Percentiles rank a stretch among this genome's conserved stretches.
phyloP scores from a whole-genome alignment of 192 early-diverging fungal genomes.

The Umbelopsis vinacea region DNA sequence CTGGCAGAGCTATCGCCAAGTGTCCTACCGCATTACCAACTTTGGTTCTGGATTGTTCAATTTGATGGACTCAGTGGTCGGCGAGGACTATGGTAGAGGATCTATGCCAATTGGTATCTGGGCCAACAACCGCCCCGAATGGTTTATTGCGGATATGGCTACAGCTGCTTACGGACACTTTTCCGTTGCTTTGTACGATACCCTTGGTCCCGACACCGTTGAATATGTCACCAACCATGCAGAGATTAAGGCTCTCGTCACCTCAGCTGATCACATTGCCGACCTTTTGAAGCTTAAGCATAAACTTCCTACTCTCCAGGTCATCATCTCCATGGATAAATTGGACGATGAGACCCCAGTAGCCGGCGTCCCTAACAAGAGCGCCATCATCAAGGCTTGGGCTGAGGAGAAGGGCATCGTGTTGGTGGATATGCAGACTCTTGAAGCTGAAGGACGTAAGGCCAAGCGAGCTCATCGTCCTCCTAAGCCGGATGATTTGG shows the following conservation, averaged over 20 bases:
- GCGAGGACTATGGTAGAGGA: slow-evolving; percentile 26
- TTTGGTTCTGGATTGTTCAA: slow-evolving; percentile 75
- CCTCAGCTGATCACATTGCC: slow-evolving; percentile 58
- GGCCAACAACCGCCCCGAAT: slow-evolving; percentile 77
- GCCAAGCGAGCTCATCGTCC: slow-evolving; percentile 56
- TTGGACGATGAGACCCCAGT: slow-evolving; percentile 50
- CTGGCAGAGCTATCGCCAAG: slow-evolving; percentile 75
- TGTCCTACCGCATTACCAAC: slow-evolving; percentile 59
- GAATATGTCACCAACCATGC: slow-evolving; percentile 88
- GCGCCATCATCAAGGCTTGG: slow-evolving; percentile 57
- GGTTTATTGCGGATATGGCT: slow-evolving; percentile 73
- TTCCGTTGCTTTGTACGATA: slow-evolving; percentile 87
- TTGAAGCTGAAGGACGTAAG: slow-evolving; percentile 65
- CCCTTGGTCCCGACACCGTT: slow-evolving; percentile 82
- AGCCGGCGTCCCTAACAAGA: slow-evolving; percentile 28
- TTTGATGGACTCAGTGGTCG: slow-evolving; percentile 51
- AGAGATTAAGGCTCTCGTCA: slow-evolving; percentile 73
- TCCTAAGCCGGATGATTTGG: slow-evolving; percentile 69
- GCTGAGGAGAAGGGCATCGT: slow-evolving; percentile 65
- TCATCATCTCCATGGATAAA: slow-evolving; percentile 76
- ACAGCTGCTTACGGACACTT: slow-evolving; percentile 66
- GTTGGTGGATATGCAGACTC: slow-evolving; percentile 59
- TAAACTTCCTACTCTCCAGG: slow-evolving; percentile 71
- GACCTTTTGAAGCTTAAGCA: slow-evolving; percentile 54
- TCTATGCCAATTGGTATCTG: slow-evolving; percentile 66